These are phyloP conservation scores for Fusarium sp. DNA, from an alignment of 2,329 filamentous ascomycete genomes.

Conservation along the genomic window DNA sequence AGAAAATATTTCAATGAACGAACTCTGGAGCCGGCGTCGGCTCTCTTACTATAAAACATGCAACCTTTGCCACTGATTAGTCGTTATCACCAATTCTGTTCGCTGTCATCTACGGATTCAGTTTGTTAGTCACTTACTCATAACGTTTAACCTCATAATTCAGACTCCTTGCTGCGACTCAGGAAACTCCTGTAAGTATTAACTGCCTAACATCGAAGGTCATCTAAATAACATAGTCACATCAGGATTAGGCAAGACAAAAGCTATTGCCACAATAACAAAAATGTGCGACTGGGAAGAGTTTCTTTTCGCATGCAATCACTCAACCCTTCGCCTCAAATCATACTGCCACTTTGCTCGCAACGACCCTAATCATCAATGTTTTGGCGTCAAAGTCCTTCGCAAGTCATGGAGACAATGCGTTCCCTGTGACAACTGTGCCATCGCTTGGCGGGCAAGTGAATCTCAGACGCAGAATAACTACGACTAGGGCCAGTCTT, in stretches of 20 bases:
- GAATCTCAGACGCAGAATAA: constrained; percentile 13
- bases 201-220: background rate
- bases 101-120: background rate
- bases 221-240: background rate
- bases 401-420: constrained; percentile 69
- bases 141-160: background rate
- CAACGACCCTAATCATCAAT: constrained; percentile 77
- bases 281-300: constrained; percentile 79
- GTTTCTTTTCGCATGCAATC: constrained; percentile 74
- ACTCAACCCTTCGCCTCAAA: constrained; percentile 69
- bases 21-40: background rate
- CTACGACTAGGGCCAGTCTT: background rate
- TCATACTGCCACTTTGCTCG: constrained; percentile 81
- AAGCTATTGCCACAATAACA: background rate
- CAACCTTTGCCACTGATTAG: background rate
- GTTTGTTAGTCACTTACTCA: background rate
- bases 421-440: constrained; percentile 64
- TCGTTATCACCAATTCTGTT: background rate
- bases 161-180: background rate
- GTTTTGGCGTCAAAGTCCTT: constrained; percentile 74
- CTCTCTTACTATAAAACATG: constrained; percentile 23
- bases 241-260: background rate
- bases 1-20: background rate
- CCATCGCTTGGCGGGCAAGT: constrained; percentile 24
- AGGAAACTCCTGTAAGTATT: constrained; percentile 4